Evolutionary conservation across 176 grass and related monocot genomes (phyloP).

Genomic region (Avena insularis): DNA sequence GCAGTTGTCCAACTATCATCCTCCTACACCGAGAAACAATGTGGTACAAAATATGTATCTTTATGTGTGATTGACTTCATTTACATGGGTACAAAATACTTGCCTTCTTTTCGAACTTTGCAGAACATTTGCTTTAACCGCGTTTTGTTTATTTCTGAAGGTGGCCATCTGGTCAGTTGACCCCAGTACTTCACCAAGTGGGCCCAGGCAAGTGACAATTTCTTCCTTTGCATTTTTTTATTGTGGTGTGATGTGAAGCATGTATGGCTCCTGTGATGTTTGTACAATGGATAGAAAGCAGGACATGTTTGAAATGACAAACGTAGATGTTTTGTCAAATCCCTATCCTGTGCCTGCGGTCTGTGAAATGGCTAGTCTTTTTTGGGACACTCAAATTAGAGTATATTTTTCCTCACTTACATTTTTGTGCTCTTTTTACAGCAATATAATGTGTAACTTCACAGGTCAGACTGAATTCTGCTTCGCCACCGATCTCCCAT

Average conservation of each 20-base stretch:
- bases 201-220: background rate
- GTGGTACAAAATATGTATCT: background rate
- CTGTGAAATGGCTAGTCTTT: no score
- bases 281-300: background rate
- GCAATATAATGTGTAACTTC: no score
- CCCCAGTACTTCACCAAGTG: background rate
- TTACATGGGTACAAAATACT: constrained; percentile 1
- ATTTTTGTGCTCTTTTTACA: no score
- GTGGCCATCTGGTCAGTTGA: background rate
- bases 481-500: no score
- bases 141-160: background rate
- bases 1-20: background rate
- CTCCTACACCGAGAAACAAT: background rate
- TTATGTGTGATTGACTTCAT: background rate
- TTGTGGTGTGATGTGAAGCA: background rate
- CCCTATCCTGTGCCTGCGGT: no score
- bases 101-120: background rate
- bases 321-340: no score
- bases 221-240: background rate
- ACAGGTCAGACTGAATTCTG: no score
- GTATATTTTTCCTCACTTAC: no score
- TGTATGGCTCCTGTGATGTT: background rate
- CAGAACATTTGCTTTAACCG: background rate
- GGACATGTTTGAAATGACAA: no score
- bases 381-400: no score